These are phyloP conservation scores for Pleurotus tuoliensis DNA, from an alignment of 768 basidiomycete genomes.

Conservation along the genomic window DNA sequence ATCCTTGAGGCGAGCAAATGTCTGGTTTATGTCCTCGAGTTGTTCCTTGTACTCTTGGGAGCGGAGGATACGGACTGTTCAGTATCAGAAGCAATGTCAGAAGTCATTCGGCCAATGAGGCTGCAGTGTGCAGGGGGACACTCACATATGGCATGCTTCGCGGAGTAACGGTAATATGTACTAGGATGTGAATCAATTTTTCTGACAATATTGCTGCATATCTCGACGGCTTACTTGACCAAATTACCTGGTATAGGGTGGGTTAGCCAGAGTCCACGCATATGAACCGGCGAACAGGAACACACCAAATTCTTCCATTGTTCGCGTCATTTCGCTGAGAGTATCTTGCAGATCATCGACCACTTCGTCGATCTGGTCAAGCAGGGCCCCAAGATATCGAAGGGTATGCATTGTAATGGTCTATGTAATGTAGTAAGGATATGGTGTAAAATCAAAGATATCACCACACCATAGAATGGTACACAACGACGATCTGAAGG, in stretches of 20 bases:
- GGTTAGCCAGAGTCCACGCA: not conserved
- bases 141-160: conserved; percentile 6
- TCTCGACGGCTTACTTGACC: not conserved
- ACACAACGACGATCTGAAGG: conserved; percentile 1
- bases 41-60: conserved; percentile 4
- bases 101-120: not conserved
- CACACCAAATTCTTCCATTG: conserved; percentile 10
- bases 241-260: not conserved
- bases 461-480: not conserved
- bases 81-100: not conserved
- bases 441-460: no score
- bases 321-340: not conserved
- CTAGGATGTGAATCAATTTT: not conserved
- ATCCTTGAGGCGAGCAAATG: not conserved
- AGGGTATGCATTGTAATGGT: conserved; percentile 5
- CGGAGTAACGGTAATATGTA: conserved; percentile 1
- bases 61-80: conserved; percentile 1
- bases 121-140: not conserved
- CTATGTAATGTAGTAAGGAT: not conserved
- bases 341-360: not conserved
- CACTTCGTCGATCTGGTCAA: conserved; percentile 11
- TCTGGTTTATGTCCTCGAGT: not conserved
- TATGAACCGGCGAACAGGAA: conserved; percentile 1
- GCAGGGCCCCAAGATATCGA: conserved; percentile 6
- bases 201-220: no score